Base-by-base conservation (phyloP, 768 basidiomycete genomes). In the Mycena rebaudengoi region DNA sequence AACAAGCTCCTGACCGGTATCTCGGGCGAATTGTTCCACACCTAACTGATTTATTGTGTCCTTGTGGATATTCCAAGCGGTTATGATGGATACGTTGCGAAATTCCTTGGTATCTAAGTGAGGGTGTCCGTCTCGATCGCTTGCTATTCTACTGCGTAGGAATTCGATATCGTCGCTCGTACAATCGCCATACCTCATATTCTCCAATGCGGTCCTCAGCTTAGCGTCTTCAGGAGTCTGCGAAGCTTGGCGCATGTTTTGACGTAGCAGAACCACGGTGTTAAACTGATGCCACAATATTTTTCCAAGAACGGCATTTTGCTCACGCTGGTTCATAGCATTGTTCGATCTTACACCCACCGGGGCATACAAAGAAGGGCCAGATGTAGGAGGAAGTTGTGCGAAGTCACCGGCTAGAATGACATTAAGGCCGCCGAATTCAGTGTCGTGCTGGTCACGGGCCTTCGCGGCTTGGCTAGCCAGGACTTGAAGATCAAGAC, bases 321-420 rank as follows among this genome's bases (percentile, higher is more conserved):
- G 74, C 33, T 61, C 43, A 41, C 74, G 78, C 3, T 77, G 41
- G 6, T 70, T n/a, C n/a, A n/a, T 25, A n/a, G 54, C 52, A 20
- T n/a, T 13, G 39, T 59, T 54, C 20, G n/a, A 13, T 4, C n/a
- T 20, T 1, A 39, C 21, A 32, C 21, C 23, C 26, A 32, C 21
- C 26, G 26, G 30, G 45, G 5, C 44, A 13, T 35, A 74, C 29
- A 67, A 32, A 0, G 48, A 16, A 35, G 29, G 14, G 20, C 67
- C 55, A 39, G 54, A 39, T 3, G 66, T 64, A 16, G 74, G 80
- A 0, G 78, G 77, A 2, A 82, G 59, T 50, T 82, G 80, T 2
- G 78, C 80, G 73, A 82, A 80, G 58, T 82, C 79, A 10, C 80
- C 81, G 7, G 80, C 76, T 54, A 81, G 69, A 18, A 82, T 78